Evolutionary conservation across 768 basidiomycete genomes (phyloP), one percentile per base, ranked within the genome.

Genomic region (Lyophyllum atratum): DNA sequence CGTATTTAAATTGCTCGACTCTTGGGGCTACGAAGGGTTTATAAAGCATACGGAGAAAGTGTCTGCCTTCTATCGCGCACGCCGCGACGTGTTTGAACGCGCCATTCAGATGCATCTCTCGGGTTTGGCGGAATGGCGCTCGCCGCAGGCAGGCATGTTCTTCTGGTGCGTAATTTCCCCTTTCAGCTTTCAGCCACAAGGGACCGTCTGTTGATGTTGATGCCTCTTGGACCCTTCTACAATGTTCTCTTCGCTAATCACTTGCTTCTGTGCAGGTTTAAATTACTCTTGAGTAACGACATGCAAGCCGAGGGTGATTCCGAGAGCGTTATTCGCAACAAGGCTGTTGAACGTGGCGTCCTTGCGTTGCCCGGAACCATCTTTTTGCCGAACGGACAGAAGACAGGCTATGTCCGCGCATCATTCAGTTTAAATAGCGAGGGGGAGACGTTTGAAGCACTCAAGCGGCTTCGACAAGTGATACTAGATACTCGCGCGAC

Each of bases 61-160:
- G 25, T 80, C 90, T 8, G 71, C 72, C 5, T 91, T 92, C 70
- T 92, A 92, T 73, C 78, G 80, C 58, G 69, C 66, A 55, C 86
- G 85, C 68, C 77, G 90, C 51, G 85, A 92, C 65, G 75, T 84
- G 15, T 94, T 95, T 67, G 86, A 92, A 67, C 72, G 67, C 4
- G 84, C 86, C 47, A 82, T 93, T 73, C 74, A 80, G 59, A 81
- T 78, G 59, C 84, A 94, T 68, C 82, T 95, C 17, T 74, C 76
- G 33, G 91, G 85, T 3, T 74, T 95, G 37, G 92, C 85, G 15
- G 83, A 87, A 71, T 89, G 86, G 87, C 73, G 67, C 40, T 69
- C 75, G 0, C 90, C 90, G 4, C 82, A 85, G 63, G 83, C 88
- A n/a, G 88, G 90, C 54, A 92, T 95, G 91, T 95, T 95, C 76